phyloP scores from a whole-genome alignment of 1,284 basidiomycete species.

The Clitocybe nebularis region DNA sequence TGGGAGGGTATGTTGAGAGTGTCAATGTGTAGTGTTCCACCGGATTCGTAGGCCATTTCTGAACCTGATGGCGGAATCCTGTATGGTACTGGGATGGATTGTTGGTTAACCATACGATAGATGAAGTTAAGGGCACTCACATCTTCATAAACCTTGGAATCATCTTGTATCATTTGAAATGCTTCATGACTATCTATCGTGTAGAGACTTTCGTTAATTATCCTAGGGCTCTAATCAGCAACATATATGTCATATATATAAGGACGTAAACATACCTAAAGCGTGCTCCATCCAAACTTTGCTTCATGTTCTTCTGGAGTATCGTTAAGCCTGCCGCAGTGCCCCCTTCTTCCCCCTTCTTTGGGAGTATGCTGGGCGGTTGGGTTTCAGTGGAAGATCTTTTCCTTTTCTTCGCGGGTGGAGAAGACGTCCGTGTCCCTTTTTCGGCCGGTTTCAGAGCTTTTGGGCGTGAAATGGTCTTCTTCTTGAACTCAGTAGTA shows the following conservation, averaged over 20 bases:
- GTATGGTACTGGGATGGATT: constrained; percentile 69
- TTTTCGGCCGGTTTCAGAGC: constrained; percentile 23
- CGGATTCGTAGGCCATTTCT: constrained; percentile 89
- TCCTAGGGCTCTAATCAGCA: constrained; percentile 37
- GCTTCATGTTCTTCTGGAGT: constrained; percentile 73
- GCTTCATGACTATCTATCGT: constrained; percentile 76
- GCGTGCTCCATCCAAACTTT: constrained; percentile 77
- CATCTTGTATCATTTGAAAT: constrained; percentile 75
- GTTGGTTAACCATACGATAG: constrained; percentile 1
- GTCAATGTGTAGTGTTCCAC: constrained; percentile 70
- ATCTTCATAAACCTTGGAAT: constrained; percentile 73
- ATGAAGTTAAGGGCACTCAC: constrained; percentile 37
- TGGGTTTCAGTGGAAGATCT: constrained; percentile 22
- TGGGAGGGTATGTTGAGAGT: constrained; percentile 57
- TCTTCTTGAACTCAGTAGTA: constrained; percentile 23
- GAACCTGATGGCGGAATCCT: constrained; percentile 86
- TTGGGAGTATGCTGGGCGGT: constrained; percentile 4
- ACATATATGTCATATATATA: constrained; percentile 6
- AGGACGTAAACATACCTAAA: constrained; percentile 58
- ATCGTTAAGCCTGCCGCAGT: constrained; percentile 48
- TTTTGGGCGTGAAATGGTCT: constrained; percentile 29
- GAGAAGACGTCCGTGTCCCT: constrained; percentile 12
- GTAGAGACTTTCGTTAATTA: constrained; percentile 88
- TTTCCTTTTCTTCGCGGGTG: constrained; percentile 34
- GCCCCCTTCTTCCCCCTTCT: constrained; percentile 5